Evolutionary conservation across 2,329 filamentous ascomycete species (phyloP).

Genomic region (Xenosphaeropsis pyriputrescens): DNA sequence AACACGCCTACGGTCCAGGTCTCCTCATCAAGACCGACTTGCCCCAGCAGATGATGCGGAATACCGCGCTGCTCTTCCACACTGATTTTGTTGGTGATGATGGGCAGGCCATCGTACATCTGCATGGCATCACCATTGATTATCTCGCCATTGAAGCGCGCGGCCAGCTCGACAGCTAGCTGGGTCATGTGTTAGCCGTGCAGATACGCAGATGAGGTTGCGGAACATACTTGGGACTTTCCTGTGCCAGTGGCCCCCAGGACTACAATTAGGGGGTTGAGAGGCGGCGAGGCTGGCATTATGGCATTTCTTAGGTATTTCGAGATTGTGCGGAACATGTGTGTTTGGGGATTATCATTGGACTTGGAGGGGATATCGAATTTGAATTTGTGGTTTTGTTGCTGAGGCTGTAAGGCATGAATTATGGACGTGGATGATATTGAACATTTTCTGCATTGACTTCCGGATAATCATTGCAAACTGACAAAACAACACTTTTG

Average conservation of each 20-base stretch:
- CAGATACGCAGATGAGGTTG: background rate
- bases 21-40: constrained; percentile 58
- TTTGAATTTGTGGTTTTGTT: too few species aligned
- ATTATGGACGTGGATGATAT: too few species aligned
- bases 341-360: too few species aligned
- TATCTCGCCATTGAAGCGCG: constrained; percentile 75
- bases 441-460: too few species aligned
- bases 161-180: constrained; percentile 69
- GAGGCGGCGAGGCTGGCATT: constrained; percentile 20
- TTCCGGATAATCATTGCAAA: too few species aligned
- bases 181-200: constrained; percentile 3
- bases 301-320: constrained; percentile 4
- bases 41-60: constrained; percentile 77
- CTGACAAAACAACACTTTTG: too few species aligned
- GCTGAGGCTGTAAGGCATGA: too few species aligned
- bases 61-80: constrained; percentile 60
- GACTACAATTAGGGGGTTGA: constrained; percentile 59
- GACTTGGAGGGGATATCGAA: too few species aligned
- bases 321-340: background rate
- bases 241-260: constrained; percentile 87
- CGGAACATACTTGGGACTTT: constrained; percentile 59
- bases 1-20: constrained; percentile 78
- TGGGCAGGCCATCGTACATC: constrained; percentile 78
- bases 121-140: constrained; percentile 99
- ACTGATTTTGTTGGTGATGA: constrained; percentile 91